Base-by-base conservation (phyloP, 208 protist species). In the Wallacemonas rigidus region DNA sequence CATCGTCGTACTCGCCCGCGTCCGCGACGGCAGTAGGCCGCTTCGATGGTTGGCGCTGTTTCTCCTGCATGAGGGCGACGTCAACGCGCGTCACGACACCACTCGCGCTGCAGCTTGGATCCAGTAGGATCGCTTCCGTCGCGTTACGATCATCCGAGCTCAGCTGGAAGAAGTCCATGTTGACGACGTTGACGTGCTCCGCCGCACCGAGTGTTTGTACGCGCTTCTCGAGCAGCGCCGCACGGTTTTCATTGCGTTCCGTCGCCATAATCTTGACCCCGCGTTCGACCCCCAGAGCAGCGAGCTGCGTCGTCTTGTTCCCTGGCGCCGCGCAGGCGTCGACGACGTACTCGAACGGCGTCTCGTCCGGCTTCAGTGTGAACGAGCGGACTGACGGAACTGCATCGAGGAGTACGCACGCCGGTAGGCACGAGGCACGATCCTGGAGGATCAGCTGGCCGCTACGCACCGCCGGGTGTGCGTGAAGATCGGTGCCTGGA, bases 251-350 rank as follows among this genome's bases (percentile, higher is more conserved):
- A 53, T 98, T 90, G 2, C 88, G 84, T 67, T 98, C 95, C 12
- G 88, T 82, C 2, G 95, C 93, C 86, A 95, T 93, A 8, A 98
- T 87, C 65, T 94, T 92, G 7, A 95, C 69, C 17, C 74, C 9
- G 7, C 80, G 80, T 11, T 78, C 73, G 5, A 71, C 78, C 7
- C 90, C 88, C 1, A 96, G 56, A 1, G 95, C 92, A 0, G 93
- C 90, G 3, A 97, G 77, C 54, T 96, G 89, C 26, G 86, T 93
- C 5, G 95, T 98, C 69, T 98, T 98, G 79, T 98, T 98, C 39
- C 95, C 95, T 9, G 95, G 95, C 9, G 95, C 93, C 2, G 95
- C 91, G 39, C 93, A 97, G 26, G 93, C 93, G 69, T 98, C 95
- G 17, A 98, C 71, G 2, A 98, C 75, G 74, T 95, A 92, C 78